Evolutionary conservation across 768 basidiomycete species (phyloP).

Genomic region (Neoboletus brunneissimus): DNA sequence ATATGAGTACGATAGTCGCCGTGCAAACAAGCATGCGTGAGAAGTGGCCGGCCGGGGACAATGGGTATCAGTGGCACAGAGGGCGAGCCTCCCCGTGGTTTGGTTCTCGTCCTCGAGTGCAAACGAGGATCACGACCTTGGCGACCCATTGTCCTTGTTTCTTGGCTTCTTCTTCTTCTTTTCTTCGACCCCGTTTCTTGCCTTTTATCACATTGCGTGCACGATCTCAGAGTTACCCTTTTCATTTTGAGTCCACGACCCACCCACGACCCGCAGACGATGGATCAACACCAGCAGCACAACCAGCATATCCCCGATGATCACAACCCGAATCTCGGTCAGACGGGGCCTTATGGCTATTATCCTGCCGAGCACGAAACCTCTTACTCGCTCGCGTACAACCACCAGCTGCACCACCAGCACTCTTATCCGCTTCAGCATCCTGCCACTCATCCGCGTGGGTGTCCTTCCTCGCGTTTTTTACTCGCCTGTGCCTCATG

Average conservation of each 20-base stretch:
- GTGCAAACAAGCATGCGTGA: constrained; percentile 17
- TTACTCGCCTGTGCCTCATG: constrained; percentile 50
- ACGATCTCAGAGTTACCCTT: constrained; percentile 34
- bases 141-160: constrained; percentile 29
- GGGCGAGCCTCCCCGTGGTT: constrained; percentile 8
- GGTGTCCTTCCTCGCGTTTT: constrained; percentile 49
- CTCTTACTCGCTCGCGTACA: constrained; percentile 52
- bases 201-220: constrained; percentile 35
- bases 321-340: constrained; percentile 40
- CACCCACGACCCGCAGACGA: constrained; percentile 39
- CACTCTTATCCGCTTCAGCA: constrained; percentile 58
- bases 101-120: constrained; percentile 27
- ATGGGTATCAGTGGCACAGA: constrained; percentile 5
- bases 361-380: constrained; percentile 54
- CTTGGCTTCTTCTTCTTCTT: constrained; percentile 33
- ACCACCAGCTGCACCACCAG: constrained; percentile 42
- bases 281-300: constrained; percentile 42
- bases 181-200: constrained; percentile 35
- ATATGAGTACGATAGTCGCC: background rate
- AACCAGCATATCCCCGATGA: constrained; percentile 49
- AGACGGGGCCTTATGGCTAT: constrained; percentile 46
- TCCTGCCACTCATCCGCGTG: constrained; percentile 67
- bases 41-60: constrained; percentile 14
- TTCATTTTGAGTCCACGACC: constrained; percentile 36
- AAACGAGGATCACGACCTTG: constrained; percentile 29